Base-by-base conservation (phyloP, 1,139 yeast genomes). In the Suhomyces bokatorum region DNA sequence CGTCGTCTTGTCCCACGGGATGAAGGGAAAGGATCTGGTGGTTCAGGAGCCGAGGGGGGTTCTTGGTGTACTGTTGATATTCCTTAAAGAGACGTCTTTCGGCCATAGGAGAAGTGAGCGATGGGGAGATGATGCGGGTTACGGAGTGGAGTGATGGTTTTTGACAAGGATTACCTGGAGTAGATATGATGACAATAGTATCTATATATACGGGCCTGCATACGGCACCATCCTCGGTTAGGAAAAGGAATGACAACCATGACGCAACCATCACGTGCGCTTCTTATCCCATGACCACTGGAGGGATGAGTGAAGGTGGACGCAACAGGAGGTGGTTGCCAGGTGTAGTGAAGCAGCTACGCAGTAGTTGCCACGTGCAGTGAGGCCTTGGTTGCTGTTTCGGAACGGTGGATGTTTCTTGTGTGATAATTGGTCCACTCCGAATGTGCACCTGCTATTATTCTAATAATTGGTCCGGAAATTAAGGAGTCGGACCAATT, bases 21-120 rank as follows among this genome's bases (percentile, higher is more conserved):
- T 57, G 66, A 13, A 84, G 63, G 8, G 57, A 44, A 14, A 70
- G 43, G 27, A 79, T 73, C 51, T 75, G 77, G 14, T 61, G 71
- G 41, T 69, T 66, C 14, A 61, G 42, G 7, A 27, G 33, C 27
- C 40, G 39, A 6, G 64, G 60, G 1, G 60, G 61, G 20, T 39
- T 36, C 40, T 54, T 51, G 36, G 40, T 40, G 48, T 60, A 58
- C 52, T 53, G 62, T 39, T 50, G 54, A 45, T 52, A 51, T 48
- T 62, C 66, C 34, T 59, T 57, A 34, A 62, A 52, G 6, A 62
- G 52, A 24, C 66, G 48, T 47, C 56, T 59, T 38, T 61, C 60
- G 8, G 65, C 54, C 65, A 61, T 61, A 15, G 28, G 37, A 22
- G 29, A 4, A 20, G 39, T 28, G 16, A 20, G 32, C 9, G 22